Evolutionary conservation across 257 asterid genomes (phyloP), one percentile per base, ranked within the genome.

Genomic region (Linderniella brevidens): DNA sequence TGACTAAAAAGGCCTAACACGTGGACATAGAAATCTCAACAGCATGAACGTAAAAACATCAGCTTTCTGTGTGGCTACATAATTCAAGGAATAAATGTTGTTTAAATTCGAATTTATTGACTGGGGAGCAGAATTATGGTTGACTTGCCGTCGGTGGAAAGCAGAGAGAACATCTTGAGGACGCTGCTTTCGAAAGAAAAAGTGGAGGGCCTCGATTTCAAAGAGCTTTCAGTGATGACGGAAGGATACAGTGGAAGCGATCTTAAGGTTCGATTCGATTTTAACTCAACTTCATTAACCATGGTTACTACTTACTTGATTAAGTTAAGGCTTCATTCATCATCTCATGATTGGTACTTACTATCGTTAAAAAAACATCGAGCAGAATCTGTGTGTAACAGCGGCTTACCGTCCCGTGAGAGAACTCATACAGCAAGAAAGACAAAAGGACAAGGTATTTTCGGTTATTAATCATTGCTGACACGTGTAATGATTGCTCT

Each of bases 171-270:
- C 87, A 90, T 90, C 56, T 64, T 90, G 72, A 76, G 55, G 66
- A 90, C 95, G 41, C 76, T 88, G 42, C 49, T 88, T 67, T 70
- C 92, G 1, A 88, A 88, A 70, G 98, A 88, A 64, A 84, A 76
- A 14, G 82, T 69, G 13, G 77, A 74, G 65, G 79, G 67, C 50
- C 62, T 88, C 13, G 95, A 88, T 49, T 88, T 64, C 65, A 84
- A 84, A 62, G 95, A 88, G 76, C 74, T 88, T 46, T 86, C 82
- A 14, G 54, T 50, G 52, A 70, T 84, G 79, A 88, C 94, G 8
- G 98, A 88, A 68, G 98, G 98, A 64, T 88, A 80, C 46, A 84
- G 79, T 54, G 93, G 97, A 60, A 88, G 97, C 50, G 98, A 88
- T 76, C 98, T 88, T 48, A 88, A 88, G 97, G 97, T 87, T 43